phyloP scores from a whole-genome alignment of 73 alveolate species.

The Breviolum minutum region DNA sequence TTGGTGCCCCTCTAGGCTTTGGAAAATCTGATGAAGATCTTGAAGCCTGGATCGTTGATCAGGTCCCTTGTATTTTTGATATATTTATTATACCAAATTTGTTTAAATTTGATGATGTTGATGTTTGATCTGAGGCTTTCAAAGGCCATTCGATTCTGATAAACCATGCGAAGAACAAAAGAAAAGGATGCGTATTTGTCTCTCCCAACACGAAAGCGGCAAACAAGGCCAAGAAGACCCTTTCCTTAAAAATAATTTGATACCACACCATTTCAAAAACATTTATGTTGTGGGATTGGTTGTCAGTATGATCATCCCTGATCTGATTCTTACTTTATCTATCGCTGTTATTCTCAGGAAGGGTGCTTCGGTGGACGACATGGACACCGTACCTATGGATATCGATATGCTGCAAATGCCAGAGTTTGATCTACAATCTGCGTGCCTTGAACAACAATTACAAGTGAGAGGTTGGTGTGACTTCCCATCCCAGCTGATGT shows the following conservation, averaged over 20 bases:
- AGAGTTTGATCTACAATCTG: not conserved
- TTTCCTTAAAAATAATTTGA: not conserved
- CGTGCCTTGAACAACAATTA: not conserved
- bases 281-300: not conserved
- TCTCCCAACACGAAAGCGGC: not conserved
- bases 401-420: not conserved
- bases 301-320: not conserved
- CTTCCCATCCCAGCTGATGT: too few relatives aligned
- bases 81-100: not conserved
- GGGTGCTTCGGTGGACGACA: not conserved
- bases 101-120: not conserved
- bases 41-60: not conserved
- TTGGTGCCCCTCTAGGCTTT: not conserved
- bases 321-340: not conserved
- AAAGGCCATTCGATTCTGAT: not conserved
- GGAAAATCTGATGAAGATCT: constrained; percentile 1
- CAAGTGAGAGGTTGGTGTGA: too few relatives aligned
- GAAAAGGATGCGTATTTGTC: not conserved
- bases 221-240: not conserved
- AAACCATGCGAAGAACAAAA: not conserved
- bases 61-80: not conserved
- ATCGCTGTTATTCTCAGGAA: not conserved
- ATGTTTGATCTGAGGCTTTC: not conserved
- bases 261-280: too few relatives aligned
- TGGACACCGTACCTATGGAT: not conserved